phyloP scores from a whole-genome alignment of 192 early-diverging fungal genomes.

The Coemansia reversa region DNA sequence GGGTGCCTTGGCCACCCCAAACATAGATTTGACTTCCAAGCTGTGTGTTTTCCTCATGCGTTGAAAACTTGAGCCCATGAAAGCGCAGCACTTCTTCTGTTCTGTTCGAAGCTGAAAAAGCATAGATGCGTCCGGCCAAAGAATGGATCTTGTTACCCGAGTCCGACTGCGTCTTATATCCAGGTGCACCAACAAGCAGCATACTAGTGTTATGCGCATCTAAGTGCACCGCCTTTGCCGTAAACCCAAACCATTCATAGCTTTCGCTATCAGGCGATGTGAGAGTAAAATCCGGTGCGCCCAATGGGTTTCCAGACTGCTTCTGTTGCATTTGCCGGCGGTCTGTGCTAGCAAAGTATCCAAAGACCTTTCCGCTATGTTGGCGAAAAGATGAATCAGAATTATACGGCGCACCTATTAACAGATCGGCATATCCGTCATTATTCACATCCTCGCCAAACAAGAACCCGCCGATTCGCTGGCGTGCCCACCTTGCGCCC shows the following conservation, averaged over 20 bases:
- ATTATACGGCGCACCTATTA: slow-evolving; percentile 66
- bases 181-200: slow-evolving; percentile 60
- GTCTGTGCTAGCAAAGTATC: slow-evolving; percentile 29
- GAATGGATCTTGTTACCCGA: background rate
- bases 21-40: slow-evolving; percentile 50
- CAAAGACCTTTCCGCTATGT: slow-evolving; percentile 55
- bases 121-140: slow-evolving; percentile 58
- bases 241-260: slow-evolving; percentile 59
- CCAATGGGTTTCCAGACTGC: background rate
- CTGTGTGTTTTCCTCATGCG: slow-evolving; percentile 33
- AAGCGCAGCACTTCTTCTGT: slow-evolving; percentile 1
- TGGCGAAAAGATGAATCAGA: slow-evolving; percentile 14
- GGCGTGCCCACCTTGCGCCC: slow-evolving; percentile 18
- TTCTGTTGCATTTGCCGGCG: slow-evolving; percentile 3
- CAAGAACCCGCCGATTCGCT: slow-evolving; percentile 47
- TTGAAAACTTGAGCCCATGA: slow-evolving; percentile 25
- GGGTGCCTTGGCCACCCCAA: slow-evolving; percentile 14
- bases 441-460: slow-evolving; percentile 63
- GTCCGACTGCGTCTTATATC: slow-evolving; percentile 30
- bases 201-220: slow-evolving; percentile 10
- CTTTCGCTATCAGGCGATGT: slow-evolving; percentile 26
- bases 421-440: slow-evolving; percentile 64
- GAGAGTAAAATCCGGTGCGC: slow-evolving; percentile 43
- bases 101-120: slow-evolving; percentile 26
- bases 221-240: slow-evolving; percentile 25